phyloP scores from a whole-genome alignment of 2,329 filamentous ascomycete genomes.

The Capronia coronata region DNA sequence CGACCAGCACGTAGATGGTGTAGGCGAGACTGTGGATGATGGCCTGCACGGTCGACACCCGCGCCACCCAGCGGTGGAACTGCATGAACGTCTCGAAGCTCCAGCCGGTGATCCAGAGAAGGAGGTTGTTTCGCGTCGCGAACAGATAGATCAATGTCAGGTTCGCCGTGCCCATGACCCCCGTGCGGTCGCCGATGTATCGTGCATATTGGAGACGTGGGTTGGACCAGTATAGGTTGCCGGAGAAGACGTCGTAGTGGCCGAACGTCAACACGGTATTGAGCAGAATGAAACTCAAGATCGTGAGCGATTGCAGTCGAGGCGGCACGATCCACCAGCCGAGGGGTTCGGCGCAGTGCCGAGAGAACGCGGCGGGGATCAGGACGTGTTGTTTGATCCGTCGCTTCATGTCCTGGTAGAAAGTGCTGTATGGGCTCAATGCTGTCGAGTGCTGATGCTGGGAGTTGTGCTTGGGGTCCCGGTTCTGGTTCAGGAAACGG shows the following conservation, averaged over 20 bases:
- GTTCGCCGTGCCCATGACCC: no score
- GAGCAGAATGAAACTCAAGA: conserved; percentile 8
- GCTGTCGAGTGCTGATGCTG: no score
- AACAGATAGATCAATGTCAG: conserved; percentile 32
- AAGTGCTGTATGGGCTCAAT: no score
- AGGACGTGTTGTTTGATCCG: no score
- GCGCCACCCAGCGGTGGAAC: conserved; percentile 34
- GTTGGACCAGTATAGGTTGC: conserved; percentile 38
- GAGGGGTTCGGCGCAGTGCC: conserved; percentile 9
- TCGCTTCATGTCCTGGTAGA: no score
- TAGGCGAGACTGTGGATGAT: no score
- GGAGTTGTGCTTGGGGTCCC: no score
- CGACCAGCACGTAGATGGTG: conserved; percentile 2
- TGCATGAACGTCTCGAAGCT: conserved; percentile 34
- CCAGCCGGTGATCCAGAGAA: conserved; percentile 38
- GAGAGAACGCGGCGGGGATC: conserved; percentile 6
- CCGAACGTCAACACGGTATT: conserved; percentile 36
- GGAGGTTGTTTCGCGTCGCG: conserved; percentile 36
- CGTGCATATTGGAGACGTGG: conserved; percentile 18
- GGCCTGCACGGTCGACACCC: conserved; percentile 37
- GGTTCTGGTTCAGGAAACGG: no score
- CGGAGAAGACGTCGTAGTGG: conserved; percentile 41
- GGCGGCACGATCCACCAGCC: conserved; percentile 12
- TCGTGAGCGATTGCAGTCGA: conserved; percentile 13
- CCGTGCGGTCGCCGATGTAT: no score